Percentiles rank a stretch among this genome's conserved stretches.
Conservation (phyloP, 257 asterid species). For the Scutellaria galericulata region DNA sequence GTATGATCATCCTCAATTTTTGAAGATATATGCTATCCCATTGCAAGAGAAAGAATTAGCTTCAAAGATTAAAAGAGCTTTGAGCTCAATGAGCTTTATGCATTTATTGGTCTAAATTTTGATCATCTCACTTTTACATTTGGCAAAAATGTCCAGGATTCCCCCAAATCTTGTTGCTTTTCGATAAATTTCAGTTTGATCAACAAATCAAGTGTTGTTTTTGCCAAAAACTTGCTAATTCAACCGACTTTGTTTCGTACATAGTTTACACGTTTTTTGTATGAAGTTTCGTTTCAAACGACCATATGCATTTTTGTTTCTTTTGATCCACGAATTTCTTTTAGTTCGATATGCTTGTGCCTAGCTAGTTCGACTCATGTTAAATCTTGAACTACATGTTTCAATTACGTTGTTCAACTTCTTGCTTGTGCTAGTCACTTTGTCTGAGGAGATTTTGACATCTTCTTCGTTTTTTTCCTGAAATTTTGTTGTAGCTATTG, state of each 20-base stretch:
- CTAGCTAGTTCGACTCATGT: not conserved
- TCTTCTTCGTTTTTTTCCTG: conserved; percentile 6
- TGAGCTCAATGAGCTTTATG: not conserved
- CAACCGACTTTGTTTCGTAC: no score
- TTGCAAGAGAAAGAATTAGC: conserved; percentile 14
- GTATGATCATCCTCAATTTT: conserved; percentile 20
- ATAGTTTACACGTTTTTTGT: not conserved
- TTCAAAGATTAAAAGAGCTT: not conserved
- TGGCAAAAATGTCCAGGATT: not conserved
- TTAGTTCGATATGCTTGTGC: not conserved
- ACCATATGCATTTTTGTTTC: no score
- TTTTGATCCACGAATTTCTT: no score
- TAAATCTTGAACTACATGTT: not conserved
- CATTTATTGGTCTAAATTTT: not conserved
- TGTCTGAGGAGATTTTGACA: conserved; percentile 21
- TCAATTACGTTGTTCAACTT: not conserved
- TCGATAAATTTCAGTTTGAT: conserved; percentile 12
- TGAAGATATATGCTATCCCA: not conserved
- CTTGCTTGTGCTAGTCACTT: no score
- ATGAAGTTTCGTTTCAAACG: no score
- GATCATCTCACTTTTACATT: not conserved
- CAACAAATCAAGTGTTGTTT: not conserved
- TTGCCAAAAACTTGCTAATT: not conserved
- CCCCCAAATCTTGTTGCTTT: not conserved
- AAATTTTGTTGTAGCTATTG: conserved; percentile 53